Conservation (phyloP, 202 grass and related monocot genomes). For the Cymbopogon flexuosus region DNA sequence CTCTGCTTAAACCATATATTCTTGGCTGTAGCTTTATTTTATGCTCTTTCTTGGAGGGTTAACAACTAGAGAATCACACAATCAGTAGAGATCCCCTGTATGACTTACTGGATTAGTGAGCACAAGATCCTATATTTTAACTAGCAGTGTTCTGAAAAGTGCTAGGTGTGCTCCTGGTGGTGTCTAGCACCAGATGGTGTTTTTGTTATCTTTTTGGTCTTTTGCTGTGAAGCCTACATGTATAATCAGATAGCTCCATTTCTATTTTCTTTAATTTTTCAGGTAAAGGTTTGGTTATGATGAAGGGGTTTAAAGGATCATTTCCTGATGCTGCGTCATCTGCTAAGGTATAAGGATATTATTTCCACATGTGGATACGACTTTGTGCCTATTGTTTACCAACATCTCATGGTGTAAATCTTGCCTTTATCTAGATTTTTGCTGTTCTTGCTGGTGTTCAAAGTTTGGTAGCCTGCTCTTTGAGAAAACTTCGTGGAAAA, state of each 20-base stretch:
- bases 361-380: slow-evolving; percentile 2
- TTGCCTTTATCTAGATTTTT: slow-evolving; percentile 61
- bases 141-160: not conserved
- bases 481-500: slow-evolving; percentile 84
- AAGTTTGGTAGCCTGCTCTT: slow-evolving; percentile 75
- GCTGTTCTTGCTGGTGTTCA: slow-evolving; percentile 96
- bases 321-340: slow-evolving; percentile 91
- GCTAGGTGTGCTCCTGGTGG: not conserved
- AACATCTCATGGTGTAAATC: slow-evolving; percentile 12
- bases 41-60: not conserved
- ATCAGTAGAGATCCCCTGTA: not conserved
- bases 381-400: slow-evolving; percentile 13
- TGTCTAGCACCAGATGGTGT: not conserved
- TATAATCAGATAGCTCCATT: not conserved
- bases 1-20: not conserved
- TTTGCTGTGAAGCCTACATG: not conserved
- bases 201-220: not conserved
- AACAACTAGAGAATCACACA: not conserved
- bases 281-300: slow-evolving; percentile 85
- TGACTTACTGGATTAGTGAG: not conserved
- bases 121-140: not conserved
- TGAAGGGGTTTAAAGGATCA: slow-evolving; percentile 79
- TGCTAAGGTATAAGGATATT: slow-evolving; percentile 66
- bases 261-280: slow-evolving; percentile 15
- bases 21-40: not conserved